phyloP scores from a whole-genome alignment of 2,329 filamentous ascomycete species.

The Penicillium sp. region DNA sequence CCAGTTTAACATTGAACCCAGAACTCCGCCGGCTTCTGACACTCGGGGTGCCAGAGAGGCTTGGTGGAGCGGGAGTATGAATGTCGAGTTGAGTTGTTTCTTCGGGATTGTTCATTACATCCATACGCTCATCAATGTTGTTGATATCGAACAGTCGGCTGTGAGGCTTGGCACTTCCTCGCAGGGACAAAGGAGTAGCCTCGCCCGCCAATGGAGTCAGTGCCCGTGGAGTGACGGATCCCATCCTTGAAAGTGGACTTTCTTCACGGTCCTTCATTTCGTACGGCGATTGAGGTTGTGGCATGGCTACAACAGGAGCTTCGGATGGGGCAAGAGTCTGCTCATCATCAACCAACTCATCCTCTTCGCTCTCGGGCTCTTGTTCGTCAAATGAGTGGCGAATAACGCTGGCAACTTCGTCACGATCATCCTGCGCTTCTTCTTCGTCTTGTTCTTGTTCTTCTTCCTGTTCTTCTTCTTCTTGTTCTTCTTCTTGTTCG shows the following conservation, averaged over 20 bases:
- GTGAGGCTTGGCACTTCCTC: conserved; percentile 27
- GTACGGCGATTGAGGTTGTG: conserved; percentile 18
- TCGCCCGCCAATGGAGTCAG: conserved; percentile 19
- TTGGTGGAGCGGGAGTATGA: conserved; percentile 10
- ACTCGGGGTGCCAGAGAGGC: conserved; percentile 15
- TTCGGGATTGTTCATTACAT: conserved; percentile 10
- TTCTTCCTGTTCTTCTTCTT: neutral
- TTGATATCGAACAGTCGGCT: conserved; percentile 22
- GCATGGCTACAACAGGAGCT: conserved; percentile 7
- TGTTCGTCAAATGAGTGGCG: conserved; percentile 13
- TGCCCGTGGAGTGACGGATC: conserved; percentile 20
- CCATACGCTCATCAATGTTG: conserved; percentile 4
- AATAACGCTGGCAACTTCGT: neutral
- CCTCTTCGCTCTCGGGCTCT: conserved; percentile 15
- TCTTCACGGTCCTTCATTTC: conserved; percentile 19
- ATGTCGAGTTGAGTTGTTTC: conserved; percentile 13
- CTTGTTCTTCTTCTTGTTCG: neutral
- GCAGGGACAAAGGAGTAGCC: conserved; percentile 7
- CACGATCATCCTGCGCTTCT: neutral
- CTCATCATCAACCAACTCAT: conserved; percentile 21
- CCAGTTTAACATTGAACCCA: conserved; percentile 39
- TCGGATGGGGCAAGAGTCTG: conserved; percentile 20
- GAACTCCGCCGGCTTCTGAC: conserved; percentile 14
- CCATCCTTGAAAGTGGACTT: conserved; percentile 11
- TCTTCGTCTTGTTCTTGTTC: neutral